Conservation (phyloP, 805 yeast genomes). For the Danielozyma ontarioensis region DNA sequence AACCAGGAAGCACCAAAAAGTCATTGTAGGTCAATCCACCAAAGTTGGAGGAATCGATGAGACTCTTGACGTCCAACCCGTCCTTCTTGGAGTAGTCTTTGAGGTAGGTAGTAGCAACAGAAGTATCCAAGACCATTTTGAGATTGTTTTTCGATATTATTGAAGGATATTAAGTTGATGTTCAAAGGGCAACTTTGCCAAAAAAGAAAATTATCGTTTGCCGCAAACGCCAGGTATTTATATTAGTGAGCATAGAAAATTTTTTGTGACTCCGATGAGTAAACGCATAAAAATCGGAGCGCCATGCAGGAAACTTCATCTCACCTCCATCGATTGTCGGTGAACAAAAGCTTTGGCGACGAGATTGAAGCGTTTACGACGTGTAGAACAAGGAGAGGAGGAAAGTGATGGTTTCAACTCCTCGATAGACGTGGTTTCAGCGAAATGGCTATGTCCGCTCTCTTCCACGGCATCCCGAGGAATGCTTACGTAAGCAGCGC, state of each 20-base stretch:
- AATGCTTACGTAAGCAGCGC: neutral
- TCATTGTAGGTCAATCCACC: constrained; percentile 99
- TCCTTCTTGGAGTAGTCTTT: constrained; percentile 65
- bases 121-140: constrained; percentile 32
- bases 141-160: constrained; percentile 1
- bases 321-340: no score
- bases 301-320: neutral
- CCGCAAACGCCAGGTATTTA: constrained; percentile 4
- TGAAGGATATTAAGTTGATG: constrained; percentile 1
- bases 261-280: constrained; percentile 5
- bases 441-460: no score
- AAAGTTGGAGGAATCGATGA: constrained; percentile 84
- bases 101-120: constrained; percentile 67
- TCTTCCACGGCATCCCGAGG: neutral
- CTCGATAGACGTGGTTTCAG: no score
- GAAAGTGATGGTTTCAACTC: no score
- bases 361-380: no score
- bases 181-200: constrained; percentile 38
- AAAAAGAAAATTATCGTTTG: constrained; percentile 25
- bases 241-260: constrained; percentile 4
- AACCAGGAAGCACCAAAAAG: constrained; percentile 91
- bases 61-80: constrained; percentile 76
- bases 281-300: no score
- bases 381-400: no score
- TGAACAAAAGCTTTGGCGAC: no score